Base-by-base conservation (phyloP, 2,329 filamentous ascomycete species). In the Hypoxylon sp. region DNA sequence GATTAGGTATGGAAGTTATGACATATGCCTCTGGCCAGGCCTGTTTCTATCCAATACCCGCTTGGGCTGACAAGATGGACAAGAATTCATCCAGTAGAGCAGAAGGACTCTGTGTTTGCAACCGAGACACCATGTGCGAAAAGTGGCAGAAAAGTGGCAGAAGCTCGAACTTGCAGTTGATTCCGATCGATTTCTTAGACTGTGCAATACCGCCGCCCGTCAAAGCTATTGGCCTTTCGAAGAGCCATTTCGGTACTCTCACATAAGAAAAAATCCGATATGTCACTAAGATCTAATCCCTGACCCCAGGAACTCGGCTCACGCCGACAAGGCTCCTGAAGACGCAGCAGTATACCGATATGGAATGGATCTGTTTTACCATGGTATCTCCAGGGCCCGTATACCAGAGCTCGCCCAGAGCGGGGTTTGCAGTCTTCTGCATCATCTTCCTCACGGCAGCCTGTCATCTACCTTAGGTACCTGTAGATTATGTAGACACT, bases 41-140 rank as follows among this genome's bases (percentile, higher is more conserved):
- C 51, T 33, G 31, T 60, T n/a, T n/a, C n/a, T 48, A 56, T 56
- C 60, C 58, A 52, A 62, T 67, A 52, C 31, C 60, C 60, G 57
- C 54, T 38, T 57, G 35, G 41, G 43, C 31, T 40, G n/a, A 35
- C n/a, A 27, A 64, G 47, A 50, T 58, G 40, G 21, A 48, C 55
- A 58, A 27, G 43, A 47, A 63, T 65, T 49, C 45, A 54, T 52
- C 58, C 52, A 40, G 29, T 26, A 55, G 38, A 17, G 46, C 55
- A 43, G 20, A 26, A 40, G 43, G 17, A 42, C 15, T 51, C 38
- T 23, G 23, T 23, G 48, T 37, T 24, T 20, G 13, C 37, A 56
- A 26, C 55, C 56, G 57, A 66, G 62, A 61, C 59, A 64, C 41
- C 31, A 58, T 54, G 52, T 54, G 43, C 42, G 45, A 59, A 56